Base-by-base conservation (phyloP, 2,329 filamentous ascomycete genomes). In the Alternaria viburni region DNA sequence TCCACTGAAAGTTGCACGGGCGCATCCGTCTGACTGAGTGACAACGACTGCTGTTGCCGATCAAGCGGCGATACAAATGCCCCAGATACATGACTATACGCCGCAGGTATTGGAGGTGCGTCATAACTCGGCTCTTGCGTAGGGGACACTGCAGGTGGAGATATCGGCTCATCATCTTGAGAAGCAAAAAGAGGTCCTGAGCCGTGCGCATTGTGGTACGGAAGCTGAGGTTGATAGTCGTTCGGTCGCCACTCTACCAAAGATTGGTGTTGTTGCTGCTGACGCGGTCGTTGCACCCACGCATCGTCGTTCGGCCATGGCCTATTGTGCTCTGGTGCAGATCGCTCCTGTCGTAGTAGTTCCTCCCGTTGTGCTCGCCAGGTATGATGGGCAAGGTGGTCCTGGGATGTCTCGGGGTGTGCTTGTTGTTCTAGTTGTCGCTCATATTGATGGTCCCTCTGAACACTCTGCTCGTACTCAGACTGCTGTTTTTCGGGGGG, bases 71-170 rank as follows among this genome's bases (percentile, higher is more conserved):
- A 75, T 15, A 73, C 62, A 32, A 74, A 79, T 5, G 74, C 73
- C 21, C 76, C 74, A 46, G 69, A 71, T 7, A 78, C 77, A 52
- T 72, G 76, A 28, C 54, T 74, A 47, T 80, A 80, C 11, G 77
- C 77, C 19, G 74, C 75, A 30, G 77, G 77, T 52, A 80, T 79
- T 15, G 73, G 73, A 52, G 77, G 76, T 5, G 76, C 77, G 17
- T 80, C 76, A 49, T 80, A 79, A 30, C 65, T 73, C 6, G 77
- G 77, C 43, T 79, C 77, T 19, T 54, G 26, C 25, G 59, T 25
- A 26, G 72, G 68, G 23, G 70, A 69, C 50, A 67, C 71, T 1
- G 69, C 64, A 41, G 72, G 70, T 54, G 75, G 72, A 13, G 66
- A 58, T 30, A 59, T 25, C 4, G 71, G 62, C 6, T 62, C 59